Conservation (phyloP, 768 basidiomycete species). For the Daedaleopsis sinensis region DNA sequence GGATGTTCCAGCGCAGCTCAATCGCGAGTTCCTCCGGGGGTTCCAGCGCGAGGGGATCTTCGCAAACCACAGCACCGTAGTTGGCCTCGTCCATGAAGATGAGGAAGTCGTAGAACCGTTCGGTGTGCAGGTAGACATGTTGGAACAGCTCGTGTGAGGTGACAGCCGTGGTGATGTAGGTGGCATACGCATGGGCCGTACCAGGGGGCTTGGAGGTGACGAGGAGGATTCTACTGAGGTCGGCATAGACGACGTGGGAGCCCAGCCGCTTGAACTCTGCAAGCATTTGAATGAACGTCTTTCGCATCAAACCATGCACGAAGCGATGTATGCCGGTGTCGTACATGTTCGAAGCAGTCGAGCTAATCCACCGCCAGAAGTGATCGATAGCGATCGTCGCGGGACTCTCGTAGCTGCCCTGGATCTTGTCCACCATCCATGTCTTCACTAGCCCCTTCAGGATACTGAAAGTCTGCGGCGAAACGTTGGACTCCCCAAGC, state of each 20-base stretch:
- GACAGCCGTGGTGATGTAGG: constrained; percentile 91
- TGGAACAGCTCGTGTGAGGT: constrained; percentile 96
- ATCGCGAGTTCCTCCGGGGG: constrained; percentile 69
- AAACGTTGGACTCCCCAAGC: constrained; percentile 88
- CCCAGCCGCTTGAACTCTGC: constrained; percentile 97
- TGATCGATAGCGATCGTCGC: constrained; percentile 82
- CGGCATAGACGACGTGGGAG: constrained; percentile 90
- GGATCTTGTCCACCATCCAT: constrained; percentile 90
- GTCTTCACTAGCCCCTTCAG: constrained; percentile 86
- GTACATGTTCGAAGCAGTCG: constrained; percentile 81
- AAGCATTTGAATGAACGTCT: constrained; percentile 94
- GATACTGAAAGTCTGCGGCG: constrained; percentile 82
- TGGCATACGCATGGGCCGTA: constrained; percentile 93
- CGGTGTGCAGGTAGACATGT: constrained; percentile 84
- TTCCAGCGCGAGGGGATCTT: constrained; percentile 71
- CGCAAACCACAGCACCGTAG: constrained; percentile 86
- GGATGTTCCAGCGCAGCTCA: constrained; percentile 93
- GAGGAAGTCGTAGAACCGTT: constrained; percentile 90
- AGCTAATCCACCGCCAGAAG: constrained; percentile 98
- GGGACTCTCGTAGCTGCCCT: constrained; percentile 63
- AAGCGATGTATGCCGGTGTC: constrained; percentile 94
- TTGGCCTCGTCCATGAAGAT: constrained; percentile 97
- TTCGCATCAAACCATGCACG: constrained; percentile 94
- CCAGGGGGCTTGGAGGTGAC: constrained; percentile 96
- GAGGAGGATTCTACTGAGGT: constrained; percentile 88